Conservation (phyloP, 139 green algal genomes). For the Parachlorella kessleri region DNA sequence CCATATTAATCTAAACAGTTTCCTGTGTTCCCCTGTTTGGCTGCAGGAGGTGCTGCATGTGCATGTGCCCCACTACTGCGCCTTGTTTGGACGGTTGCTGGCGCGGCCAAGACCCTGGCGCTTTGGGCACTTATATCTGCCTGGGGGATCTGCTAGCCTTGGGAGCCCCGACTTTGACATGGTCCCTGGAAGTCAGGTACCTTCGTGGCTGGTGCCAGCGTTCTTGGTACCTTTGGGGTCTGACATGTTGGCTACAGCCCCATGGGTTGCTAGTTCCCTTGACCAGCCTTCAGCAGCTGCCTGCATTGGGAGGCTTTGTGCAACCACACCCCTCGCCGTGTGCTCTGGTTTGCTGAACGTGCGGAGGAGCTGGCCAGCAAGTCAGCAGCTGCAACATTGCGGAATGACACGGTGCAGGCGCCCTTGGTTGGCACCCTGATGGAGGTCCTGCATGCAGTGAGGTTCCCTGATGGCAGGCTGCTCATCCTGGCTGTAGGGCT, state of each 20-base stretch:
- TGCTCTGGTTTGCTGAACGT: background rate
- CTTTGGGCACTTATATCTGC: constrained; percentile 56
- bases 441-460: constrained; percentile 46
- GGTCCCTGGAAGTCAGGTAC: constrained; percentile 7
- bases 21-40: background rate
- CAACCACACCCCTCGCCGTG: background rate
- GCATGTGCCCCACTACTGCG: constrained; percentile 35
- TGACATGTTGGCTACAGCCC: background rate
- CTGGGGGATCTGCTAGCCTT: constrained; percentile 40
- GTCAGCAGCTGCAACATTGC: too few relatives aligned
- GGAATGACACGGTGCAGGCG: constrained; percentile 31
- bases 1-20: constrained; percentile 23
- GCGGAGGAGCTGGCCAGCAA: background rate
- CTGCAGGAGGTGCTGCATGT: constrained; percentile 28
- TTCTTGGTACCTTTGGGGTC: background rate
- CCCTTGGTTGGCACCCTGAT: constrained; percentile 47
- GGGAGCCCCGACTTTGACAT: constrained; percentile 30
- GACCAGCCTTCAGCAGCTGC: too few relatives aligned
- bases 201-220: background rate
- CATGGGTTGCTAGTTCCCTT: background rate
- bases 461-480: constrained; percentile 53
- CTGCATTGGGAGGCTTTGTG: background rate
- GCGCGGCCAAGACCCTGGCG: constrained; percentile 28
- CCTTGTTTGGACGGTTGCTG: constrained; percentile 54
- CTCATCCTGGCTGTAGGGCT: constrained; percentile 49